Percentiles rank a stretch among this genome's conserved stretches.
These are phyloP conservation scores for Nakaseomyces sp. DNA, from an alignment of 1,139 yeast genomes.

Conservation along the genomic window DNA sequence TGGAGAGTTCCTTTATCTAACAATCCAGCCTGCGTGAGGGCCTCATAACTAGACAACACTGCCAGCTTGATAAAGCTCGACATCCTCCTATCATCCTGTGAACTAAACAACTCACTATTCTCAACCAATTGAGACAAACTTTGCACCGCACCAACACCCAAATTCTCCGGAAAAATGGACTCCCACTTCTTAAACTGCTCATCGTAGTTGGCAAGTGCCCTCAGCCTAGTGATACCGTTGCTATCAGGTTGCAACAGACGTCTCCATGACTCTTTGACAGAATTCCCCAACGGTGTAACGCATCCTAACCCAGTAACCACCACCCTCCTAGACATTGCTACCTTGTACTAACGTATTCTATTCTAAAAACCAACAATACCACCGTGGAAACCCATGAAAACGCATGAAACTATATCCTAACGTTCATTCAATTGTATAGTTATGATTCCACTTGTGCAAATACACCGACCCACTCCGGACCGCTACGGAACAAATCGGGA, in stretches of 20 bases:
- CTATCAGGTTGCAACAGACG: conserved; percentile 28
- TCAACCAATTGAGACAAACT: neutral
- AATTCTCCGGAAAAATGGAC: neutral
- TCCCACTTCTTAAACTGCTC: neutral
- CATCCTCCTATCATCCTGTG: conserved; percentile 41
- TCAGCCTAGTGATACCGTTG: neutral
- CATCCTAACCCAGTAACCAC: conserved; percentile 90
- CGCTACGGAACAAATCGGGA: neutral
- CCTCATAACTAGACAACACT: conserved; percentile 67
- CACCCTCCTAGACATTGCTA: conserved; percentile 41
- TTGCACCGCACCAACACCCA: conserved; percentile 4
- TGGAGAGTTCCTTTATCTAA: conserved; percentile 7
- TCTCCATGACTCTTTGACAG: conserved; percentile 46
- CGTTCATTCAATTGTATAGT: no score
- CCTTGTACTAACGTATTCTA: no score
- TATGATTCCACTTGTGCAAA: no score
- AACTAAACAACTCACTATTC: conserved; percentile 20
- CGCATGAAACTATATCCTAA: no score
- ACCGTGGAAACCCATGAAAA: no score
- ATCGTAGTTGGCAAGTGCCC: neutral
- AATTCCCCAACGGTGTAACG: conserved; percentile 79
- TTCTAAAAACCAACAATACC: no score
- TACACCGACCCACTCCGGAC: neutral
- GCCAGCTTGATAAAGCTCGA: conserved; percentile 77
- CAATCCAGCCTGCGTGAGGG: conserved; percentile 53